A percentile compares a stretch with the other conserved stretches of the same genome.
phyloP scores from a whole-genome alignment of 2,329 filamentous ascomycete species.

The Ceratocystis papillata region DNA sequence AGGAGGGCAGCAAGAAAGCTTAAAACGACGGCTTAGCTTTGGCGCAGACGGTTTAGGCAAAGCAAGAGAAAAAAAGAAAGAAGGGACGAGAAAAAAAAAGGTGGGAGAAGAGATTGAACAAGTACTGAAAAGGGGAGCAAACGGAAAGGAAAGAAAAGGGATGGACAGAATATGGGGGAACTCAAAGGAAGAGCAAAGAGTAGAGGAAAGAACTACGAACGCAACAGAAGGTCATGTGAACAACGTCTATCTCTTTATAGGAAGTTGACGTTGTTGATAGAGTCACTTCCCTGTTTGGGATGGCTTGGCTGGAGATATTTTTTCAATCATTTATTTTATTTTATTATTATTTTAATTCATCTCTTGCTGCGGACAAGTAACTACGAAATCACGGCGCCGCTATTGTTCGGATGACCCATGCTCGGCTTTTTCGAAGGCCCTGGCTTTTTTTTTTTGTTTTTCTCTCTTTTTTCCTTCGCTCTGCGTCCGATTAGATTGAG shows the following conservation, averaged over 20 bases:
- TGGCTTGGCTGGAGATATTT: not conserved
- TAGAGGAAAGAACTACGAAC: not conserved
- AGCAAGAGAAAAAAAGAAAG: not conserved
- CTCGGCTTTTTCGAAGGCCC: constrained; percentile 8
- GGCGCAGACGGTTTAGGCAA: not conserved
- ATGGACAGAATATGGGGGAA: not conserved
- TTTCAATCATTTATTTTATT: not conserved
- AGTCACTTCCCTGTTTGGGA: not conserved
- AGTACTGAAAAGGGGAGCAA: not conserved
- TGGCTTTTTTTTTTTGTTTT: not conserved
- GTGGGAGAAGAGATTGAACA: not conserved
- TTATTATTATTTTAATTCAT: constrained; percentile 1
- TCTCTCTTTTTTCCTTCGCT: not conserved
- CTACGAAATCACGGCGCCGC: constrained; percentile 1
- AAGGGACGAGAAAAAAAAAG: not conserved
- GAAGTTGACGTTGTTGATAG: not conserved
- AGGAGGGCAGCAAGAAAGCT: constrained; percentile 15
- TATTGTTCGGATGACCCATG: constrained; percentile 13
- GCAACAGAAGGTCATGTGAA: constrained; percentile 3
- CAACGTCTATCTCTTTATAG: constrained; percentile 9
- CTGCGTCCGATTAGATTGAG: not conserved
- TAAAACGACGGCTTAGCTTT: not conserved
- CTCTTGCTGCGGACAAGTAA: not conserved
- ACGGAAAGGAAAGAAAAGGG: not conserved
- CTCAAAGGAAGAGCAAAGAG: not conserved